Conservation (phyloP, 208 protist species). For the Wallacemonas sp. region DNA sequence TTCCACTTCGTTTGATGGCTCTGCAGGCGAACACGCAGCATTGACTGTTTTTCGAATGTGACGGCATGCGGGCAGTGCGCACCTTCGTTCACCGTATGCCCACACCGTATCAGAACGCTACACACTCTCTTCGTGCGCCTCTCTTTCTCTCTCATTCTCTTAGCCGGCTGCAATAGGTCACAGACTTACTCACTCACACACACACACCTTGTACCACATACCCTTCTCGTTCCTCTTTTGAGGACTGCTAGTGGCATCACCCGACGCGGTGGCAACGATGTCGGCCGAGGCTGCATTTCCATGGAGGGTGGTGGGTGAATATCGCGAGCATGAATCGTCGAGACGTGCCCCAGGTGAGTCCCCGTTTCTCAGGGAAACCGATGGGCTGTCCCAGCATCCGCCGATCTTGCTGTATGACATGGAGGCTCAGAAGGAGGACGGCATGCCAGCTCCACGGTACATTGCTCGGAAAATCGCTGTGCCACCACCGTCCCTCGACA, state of each 20-base stretch:
- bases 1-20: too few relatives aligned
- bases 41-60: too few relatives aligned
- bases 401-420: conserved; percentile 39
- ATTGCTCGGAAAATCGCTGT: conserved; percentile 45
- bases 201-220: too few relatives aligned
- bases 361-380: neutral
- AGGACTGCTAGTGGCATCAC: conserved; percentile 1
- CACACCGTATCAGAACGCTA: too few relatives aligned
- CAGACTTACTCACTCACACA: too few relatives aligned
- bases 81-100: too few relatives aligned
- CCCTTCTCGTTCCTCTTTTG: conserved; percentile 12
- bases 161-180: too few relatives aligned
- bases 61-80: too few relatives aligned
- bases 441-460: conserved; percentile 30
- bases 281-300: neutral
- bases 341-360: neutral
- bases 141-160: too few relatives aligned
- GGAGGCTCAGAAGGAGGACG: neutral
- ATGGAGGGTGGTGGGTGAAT: conserved; percentile 4
- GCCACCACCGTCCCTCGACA: conserved; percentile 28
- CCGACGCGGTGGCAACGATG: neutral
- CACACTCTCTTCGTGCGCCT: too few relatives aligned
- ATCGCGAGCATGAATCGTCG: neutral
- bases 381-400: conserved; percentile 5
- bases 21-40: too few relatives aligned